Evolutionary conservation across 164 flowering plant genomes (phyloP).

Genomic region (Tetracentron sinense): DNA sequence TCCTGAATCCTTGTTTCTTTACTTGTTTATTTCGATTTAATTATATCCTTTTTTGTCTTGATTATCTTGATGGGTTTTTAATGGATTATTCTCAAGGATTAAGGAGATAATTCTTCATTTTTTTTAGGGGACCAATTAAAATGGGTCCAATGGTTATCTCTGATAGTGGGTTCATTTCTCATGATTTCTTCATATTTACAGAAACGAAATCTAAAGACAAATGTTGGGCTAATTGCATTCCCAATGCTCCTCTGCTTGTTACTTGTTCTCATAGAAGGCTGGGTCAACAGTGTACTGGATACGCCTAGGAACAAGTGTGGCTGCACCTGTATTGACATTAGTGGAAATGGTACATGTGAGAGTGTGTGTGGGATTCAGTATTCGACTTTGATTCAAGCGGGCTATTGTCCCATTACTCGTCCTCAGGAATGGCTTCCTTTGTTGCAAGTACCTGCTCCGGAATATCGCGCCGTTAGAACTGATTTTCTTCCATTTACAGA

Average conservation of each 20-base stretch:
- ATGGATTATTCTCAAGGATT: no score
- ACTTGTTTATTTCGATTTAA: no score
- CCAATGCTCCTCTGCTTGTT: constrained; percentile 53
- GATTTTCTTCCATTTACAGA: constrained; percentile 30
- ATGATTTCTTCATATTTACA: no score
- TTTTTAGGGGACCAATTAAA: no score
- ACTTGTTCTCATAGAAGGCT: constrained; percentile 32
- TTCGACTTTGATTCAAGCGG: constrained; percentile 52
- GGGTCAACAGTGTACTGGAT: constrained; percentile 45
- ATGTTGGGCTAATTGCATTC: constrained; percentile 37
- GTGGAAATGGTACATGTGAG: constrained; percentile 54
- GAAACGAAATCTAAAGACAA: constrained; percentile 50
- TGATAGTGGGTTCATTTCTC: no score
- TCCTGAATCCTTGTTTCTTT: no score
- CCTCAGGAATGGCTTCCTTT: constrained; percentile 83
- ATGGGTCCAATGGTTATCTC: no score
- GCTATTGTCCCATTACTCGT: constrained; percentile 50
- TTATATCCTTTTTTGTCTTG: no score
- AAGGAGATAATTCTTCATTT: no score
- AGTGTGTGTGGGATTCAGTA: constrained; percentile 63
- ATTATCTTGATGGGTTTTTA: no score
- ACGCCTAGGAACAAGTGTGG: constrained; percentile 59
- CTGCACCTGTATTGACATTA: constrained; percentile 49
- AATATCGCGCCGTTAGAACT: constrained; percentile 64
- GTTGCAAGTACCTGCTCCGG: constrained; percentile 65